Base-by-base conservation (phyloP, 768 basidiomycete genomes). In the Macrolepiota fuliginosa region DNA sequence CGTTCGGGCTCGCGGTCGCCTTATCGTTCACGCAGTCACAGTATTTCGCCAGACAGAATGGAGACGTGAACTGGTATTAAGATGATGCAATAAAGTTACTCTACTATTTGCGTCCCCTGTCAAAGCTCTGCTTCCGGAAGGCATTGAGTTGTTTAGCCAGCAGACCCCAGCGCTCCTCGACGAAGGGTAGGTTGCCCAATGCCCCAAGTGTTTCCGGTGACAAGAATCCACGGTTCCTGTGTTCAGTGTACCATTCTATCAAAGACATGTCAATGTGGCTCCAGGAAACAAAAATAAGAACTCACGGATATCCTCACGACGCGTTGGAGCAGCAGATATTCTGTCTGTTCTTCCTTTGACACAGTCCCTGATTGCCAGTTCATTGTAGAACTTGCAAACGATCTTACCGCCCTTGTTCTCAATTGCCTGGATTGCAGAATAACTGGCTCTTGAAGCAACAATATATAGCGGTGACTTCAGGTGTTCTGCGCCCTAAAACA, bases 311-410 rank as follows among this genome's bases (percentile, higher is more conserved):
- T 95, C 92, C 64, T 86, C 81, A 58, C 92, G 88, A 62, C 90
- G 87, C n/a, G 90, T 92, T 0, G 94, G 94, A 10, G 88, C 87
- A 10, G 94, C 95, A 56, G 83, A 78, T 59, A 81, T 75, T 57
- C 88, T 83, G 69, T 94, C 91, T 19, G 81, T 84, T 32, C 85
- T 81, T 4, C 87, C 87, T 65, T 90, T 86, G 64, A 93, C 73
- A 63, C 86, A 89, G 67, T 94, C 92, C 39, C 87, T 84, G 52
- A 98, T 82, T 0, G 92, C 88, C 36, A 97, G 81, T 19, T 83
- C 74, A 74, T 98, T 98, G 77, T 96, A 94, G 73, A 92, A 96
- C 70, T 92, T 90, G 77, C 94, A 95, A 50, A 90, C 85, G 37
- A 98, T 86, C 52, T 85, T 84, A 25, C 96, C 96, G 24, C 95